Conservation (phyloP, 345 rosid species). For the Bruguiera sexangula region DNA sequence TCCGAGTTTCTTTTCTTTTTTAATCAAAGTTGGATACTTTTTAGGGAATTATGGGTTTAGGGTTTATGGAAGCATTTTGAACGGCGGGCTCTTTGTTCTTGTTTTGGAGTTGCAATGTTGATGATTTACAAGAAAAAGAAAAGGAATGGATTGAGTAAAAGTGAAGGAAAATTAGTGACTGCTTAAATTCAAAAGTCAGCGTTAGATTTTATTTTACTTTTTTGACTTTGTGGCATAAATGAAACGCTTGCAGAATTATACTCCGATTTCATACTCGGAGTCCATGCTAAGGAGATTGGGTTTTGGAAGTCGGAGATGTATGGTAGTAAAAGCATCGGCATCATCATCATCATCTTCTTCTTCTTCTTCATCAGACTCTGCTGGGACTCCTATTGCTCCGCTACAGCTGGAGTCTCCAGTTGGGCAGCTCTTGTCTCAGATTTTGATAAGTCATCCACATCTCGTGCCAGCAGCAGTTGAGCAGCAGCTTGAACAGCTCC, state of each 20-base stretch:
- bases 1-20: neutral
- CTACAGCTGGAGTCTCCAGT: slow-evolving; percentile 81
- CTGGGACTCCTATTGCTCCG: slow-evolving; percentile 62
- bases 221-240: neutral
- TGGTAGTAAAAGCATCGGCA: slow-evolving; percentile 51
- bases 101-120: too few species aligned
- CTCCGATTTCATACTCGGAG: slow-evolving; percentile 29
- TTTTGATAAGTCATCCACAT: slow-evolving; percentile 81
- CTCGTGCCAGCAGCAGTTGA: slow-evolving; percentile 95
- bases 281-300: slow-evolving; percentile 20
- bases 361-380: slow-evolving; percentile 40
- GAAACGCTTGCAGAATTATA: slow-evolving; percentile 33
- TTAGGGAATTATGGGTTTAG: neutral
- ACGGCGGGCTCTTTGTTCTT: too few species aligned
- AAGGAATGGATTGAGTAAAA: too few species aligned
- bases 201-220: neutral
- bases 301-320: slow-evolving; percentile 39
- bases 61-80: neutral
- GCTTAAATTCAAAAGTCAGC: neutral
- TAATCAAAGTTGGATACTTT: too few species aligned
- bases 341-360: slow-evolving; percentile 23
- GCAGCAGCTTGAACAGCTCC: slow-evolving; percentile 95
- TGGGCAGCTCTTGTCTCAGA: slow-evolving; percentile 85
- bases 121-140: too few species aligned
- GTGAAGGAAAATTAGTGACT: neutral